A percentile compares a stretch with the other conserved stretches of the same genome.
Conservation (phyloP, 495 filamentous ascomycete species). For the Tuber magnatum region DNA sequence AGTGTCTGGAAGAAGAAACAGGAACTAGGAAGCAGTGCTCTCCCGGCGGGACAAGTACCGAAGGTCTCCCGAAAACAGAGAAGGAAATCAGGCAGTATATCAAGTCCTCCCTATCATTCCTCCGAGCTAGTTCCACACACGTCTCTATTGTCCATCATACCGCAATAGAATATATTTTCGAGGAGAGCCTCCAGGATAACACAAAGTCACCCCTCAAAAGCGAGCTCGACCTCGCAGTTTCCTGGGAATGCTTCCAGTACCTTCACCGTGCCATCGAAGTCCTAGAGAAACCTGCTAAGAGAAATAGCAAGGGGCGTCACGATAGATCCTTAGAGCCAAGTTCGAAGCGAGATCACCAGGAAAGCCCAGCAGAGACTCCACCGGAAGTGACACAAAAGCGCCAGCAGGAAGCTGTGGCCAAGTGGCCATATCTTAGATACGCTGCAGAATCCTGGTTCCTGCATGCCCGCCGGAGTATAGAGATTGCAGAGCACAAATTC, state of each 20-base stretch:
- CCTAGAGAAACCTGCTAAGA: accelerated
- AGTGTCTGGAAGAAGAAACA: neutral
- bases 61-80: neutral
- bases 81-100: neutral
- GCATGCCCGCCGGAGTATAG: neutral
- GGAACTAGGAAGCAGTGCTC: neutral
- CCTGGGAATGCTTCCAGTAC: neutral
- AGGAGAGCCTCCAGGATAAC: neutral
- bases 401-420: neutral
- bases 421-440: neutral
- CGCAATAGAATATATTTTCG: neutral
- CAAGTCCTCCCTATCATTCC: neutral
- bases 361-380: neutral
- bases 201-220: neutral
- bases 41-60: neutral
- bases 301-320: neutral
- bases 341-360: neutral
- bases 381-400: neutral
- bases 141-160: neutral
- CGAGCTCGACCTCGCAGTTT: neutral
- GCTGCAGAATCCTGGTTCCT: neutral
- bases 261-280: neutral
- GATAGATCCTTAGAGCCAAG: too few relatives aligned
- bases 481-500: neutral
- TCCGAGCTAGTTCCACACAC: neutral